Conservation (phyloP, 768 basidiomycete species). For the Suillus alpinus region DNA sequence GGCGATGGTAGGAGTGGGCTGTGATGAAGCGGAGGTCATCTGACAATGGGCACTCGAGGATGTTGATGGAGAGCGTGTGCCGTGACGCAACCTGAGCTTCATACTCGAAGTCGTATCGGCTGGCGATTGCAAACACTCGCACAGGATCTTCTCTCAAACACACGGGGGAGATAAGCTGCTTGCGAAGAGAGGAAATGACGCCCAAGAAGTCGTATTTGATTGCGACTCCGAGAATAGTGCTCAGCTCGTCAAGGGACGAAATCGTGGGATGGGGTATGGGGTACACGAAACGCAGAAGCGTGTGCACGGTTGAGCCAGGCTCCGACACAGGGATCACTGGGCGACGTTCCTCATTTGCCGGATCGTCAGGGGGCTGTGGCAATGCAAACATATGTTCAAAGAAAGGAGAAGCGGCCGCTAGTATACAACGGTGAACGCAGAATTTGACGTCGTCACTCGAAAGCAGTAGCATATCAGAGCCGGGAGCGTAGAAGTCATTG, state of each 20-base stretch:
- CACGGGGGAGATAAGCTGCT: conserved; percentile 45
- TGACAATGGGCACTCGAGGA: conserved; percentile 55
- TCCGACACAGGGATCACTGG: conserved; percentile 61
- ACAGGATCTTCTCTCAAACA: conserved; percentile 50
- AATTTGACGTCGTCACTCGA: conserved; percentile 48
- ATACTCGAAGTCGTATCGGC: conserved; percentile 59
- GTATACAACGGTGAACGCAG: conserved; percentile 58
- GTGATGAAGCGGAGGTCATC: conserved; percentile 66
- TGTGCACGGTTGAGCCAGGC: conserved; percentile 38
- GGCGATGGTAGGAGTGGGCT: conserved; percentile 65
- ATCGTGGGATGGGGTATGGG: conserved; percentile 56
- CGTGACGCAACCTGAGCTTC: conserved; percentile 62
- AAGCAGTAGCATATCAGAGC: conserved; percentile 54
- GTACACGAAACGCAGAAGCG: conserved; percentile 60
- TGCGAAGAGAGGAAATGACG: conserved; percentile 48
- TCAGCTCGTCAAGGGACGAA: conserved; percentile 51
- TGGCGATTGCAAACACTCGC: conserved; percentile 71
- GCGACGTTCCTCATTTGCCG: conserved; percentile 17
- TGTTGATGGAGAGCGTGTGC: conserved; percentile 49
- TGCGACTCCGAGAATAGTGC: conserved; percentile 48
- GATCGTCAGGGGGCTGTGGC: conserved; percentile 44
- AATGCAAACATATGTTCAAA: conserved; percentile 68
- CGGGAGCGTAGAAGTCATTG: conserved; percentile 41
- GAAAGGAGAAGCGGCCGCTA: conserved; percentile 63
- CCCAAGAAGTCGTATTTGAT: conserved; percentile 61